Conservation (phyloP, 495 filamentous ascomycete species). For the Trichocladium uniseriatum region DNA sequence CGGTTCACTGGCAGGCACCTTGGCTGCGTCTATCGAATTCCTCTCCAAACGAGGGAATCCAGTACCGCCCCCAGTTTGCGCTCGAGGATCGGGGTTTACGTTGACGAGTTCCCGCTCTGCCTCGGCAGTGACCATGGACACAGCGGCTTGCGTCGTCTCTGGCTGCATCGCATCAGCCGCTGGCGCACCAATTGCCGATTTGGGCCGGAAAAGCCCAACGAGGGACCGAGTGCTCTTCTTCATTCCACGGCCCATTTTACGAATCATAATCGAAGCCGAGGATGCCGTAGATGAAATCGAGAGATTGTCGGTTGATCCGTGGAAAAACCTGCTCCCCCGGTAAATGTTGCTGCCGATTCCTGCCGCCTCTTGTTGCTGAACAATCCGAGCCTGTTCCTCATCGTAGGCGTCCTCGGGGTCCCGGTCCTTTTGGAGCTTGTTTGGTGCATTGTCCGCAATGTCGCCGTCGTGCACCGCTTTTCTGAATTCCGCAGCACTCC, state of each 20-base stretch:
- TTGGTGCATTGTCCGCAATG: conserved; percentile 41
- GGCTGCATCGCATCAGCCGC: conserved; percentile 54
- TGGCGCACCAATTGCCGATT: conserved; percentile 73
- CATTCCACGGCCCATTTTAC: conserved; percentile 98
- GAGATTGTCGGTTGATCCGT: conserved; percentile 89
- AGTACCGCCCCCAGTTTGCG: conserved; percentile 62
- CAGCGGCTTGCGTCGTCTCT: conserved; percentile 64
- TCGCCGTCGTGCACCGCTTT: conserved; percentile 58
- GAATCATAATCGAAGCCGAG: conserved; percentile 96
- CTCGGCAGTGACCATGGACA: conserved; percentile 93
- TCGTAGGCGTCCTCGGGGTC: conserved; percentile 57
- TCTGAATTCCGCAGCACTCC: conserved; percentile 85
- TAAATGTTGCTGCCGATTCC: conserved; percentile 94
- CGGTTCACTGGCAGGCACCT: conserved; percentile 29
- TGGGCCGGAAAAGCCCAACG: conserved; percentile 90
- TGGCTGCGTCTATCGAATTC: conserved; percentile 56
- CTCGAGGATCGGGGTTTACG: conserved; percentile 61
- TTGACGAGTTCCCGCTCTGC: conserved; percentile 81
- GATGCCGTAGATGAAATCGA: conserved; percentile 97
- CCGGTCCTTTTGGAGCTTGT: conserved; percentile 63
- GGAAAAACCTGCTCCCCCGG: conserved; percentile 75
- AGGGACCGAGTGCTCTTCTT: conserved; percentile 85
- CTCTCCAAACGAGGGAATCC: conserved; percentile 81
- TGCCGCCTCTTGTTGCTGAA: conserved; percentile 78
- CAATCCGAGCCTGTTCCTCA: conserved; percentile 82